These are phyloP conservation scores for Morella rubra DNA, from an alignment of 306 rosid genomes.

Conservation along the genomic window DNA sequence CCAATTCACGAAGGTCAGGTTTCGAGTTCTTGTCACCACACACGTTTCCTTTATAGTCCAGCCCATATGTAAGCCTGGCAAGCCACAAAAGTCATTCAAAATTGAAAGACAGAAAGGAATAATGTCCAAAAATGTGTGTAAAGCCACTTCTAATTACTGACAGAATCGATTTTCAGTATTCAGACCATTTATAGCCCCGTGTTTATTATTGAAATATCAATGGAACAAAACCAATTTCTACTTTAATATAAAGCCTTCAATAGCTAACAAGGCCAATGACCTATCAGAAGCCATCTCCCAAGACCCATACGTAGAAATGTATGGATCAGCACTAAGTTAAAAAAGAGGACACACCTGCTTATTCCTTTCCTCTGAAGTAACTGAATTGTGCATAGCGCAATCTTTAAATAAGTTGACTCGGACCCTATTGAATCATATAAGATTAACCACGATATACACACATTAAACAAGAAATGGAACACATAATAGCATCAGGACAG, in stretches of 20 bases:
- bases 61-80: slow-evolving; percentile 87
- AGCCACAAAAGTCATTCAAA: slow-evolving; percentile 24
- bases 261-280: background rate
- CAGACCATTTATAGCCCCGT: background rate
- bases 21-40: slow-evolving; percentile 86
- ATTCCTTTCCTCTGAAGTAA: too few relatives aligned
- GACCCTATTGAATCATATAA: too few relatives aligned
- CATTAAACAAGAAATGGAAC: too few relatives aligned
- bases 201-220: background rate
- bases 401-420: background rate
- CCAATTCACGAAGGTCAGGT: slow-evolving; percentile 71
- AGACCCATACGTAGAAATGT: background rate
- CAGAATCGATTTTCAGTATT: background rate
- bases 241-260: background rate
- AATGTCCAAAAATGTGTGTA: slow-evolving; percentile 15
- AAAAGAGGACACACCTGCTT: background rate
- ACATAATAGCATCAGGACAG: too few relatives aligned
- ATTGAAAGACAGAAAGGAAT: background rate
- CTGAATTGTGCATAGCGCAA: background rate
- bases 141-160: background rate
- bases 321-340: background rate
- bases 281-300: background rate
- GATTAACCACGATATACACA: too few relatives aligned
- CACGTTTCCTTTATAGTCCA: slow-evolving; percentile 93
- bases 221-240: background rate